Percentiles rank a stretch among this genome's conserved stretches.
These are phyloP conservation scores for Erigeron philadelphicus DNA, from an alignment of 140 eudicot genomes.

Conservation along the genomic window DNA sequence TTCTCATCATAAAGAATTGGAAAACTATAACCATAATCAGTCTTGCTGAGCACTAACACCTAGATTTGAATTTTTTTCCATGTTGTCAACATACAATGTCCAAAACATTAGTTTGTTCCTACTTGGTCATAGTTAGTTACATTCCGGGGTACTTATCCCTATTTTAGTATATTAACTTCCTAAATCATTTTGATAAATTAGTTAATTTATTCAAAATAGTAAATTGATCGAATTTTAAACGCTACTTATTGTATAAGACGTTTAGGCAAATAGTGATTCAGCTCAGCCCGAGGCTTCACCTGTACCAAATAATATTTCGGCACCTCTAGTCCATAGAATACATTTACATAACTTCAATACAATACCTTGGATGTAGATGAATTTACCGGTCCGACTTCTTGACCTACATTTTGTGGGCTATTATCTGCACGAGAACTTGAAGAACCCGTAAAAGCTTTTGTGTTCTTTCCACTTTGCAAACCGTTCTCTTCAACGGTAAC, in stretches of 20 bases:
- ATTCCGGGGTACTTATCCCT: no score
- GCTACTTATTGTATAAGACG: no score
- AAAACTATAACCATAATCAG: not conserved
- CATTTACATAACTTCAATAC: not conserved
- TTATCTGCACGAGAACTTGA: slow-evolving; percentile 27
- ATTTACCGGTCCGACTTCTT: slow-evolving; percentile 31
- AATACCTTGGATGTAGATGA: slow-evolving; percentile 52
- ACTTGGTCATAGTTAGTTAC: no score
- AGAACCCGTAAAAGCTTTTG: slow-evolving; percentile 39
- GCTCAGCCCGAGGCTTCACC: no score
- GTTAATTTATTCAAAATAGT: no score
- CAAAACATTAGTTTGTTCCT: no score
- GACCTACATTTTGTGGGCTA: slow-evolving; percentile 33
- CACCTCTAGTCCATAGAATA: not conserved
- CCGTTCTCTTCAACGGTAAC: slow-evolving; percentile 20
- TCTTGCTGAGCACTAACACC: not conserved
- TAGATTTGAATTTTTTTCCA: no score
- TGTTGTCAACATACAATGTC: no score
- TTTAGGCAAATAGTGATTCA: no score
- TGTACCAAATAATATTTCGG: not conserved
- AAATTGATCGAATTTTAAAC: no score
- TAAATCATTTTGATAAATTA: no score
- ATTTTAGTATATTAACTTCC: no score
- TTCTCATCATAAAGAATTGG: not conserved
- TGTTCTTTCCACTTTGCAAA: slow-evolving; percentile 29